Evolutionary conservation across 495 filamentous ascomycete species (phyloP).

Genomic region (Hypomontagnella monticulosa): DNA sequence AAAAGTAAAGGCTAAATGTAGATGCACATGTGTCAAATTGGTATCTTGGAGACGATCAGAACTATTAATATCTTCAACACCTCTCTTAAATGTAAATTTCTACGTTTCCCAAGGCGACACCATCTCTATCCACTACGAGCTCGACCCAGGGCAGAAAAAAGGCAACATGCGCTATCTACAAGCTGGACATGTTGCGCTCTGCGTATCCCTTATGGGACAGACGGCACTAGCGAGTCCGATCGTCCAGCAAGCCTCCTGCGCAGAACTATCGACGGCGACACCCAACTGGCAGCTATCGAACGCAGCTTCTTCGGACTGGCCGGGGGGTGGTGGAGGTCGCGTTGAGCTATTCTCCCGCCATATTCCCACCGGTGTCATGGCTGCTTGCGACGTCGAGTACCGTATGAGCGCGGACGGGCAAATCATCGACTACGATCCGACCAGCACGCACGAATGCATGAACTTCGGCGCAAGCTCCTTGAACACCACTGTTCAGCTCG

Average conservation of each 20-base stretch:
- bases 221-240: slow-evolving; percentile 3
- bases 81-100: neutral
- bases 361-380: slow-evolving; percentile 13
- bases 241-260: slow-evolving; percentile 10
- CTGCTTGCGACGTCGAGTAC: slow-evolving; percentile 38
- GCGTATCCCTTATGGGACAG: slow-evolving; percentile 18
- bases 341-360: slow-evolving; percentile 38
- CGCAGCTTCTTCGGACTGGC: slow-evolving; percentile 39
- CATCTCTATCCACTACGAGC: neutral
- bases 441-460: slow-evolving; percentile 9
- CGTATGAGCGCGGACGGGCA: slow-evolving; percentile 15
- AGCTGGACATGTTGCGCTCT: slow-evolving; percentile 7
- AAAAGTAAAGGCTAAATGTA: slow-evolving; percentile 34
- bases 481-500: slow-evolving; percentile 30
- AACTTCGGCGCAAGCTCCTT: slow-evolving; percentile 29
- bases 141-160: slow-evolving; percentile 2
- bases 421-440: slow-evolving; percentile 33
- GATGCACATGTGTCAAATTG: slow-evolving; percentile 18
- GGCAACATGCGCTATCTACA: slow-evolving; percentile 9
- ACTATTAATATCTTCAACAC: neutral
- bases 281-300: slow-evolving; percentile 34
- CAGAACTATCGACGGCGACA: slow-evolving; percentile 19
- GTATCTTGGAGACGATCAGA: neutral
- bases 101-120: neutral
- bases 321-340: slow-evolving; percentile 25